Evolutionary conservation across 176 grass and related monocot genomes (phyloP), one percentile per base, ranked within the genome.

Genomic region (Oryza meyeriana): DNA sequence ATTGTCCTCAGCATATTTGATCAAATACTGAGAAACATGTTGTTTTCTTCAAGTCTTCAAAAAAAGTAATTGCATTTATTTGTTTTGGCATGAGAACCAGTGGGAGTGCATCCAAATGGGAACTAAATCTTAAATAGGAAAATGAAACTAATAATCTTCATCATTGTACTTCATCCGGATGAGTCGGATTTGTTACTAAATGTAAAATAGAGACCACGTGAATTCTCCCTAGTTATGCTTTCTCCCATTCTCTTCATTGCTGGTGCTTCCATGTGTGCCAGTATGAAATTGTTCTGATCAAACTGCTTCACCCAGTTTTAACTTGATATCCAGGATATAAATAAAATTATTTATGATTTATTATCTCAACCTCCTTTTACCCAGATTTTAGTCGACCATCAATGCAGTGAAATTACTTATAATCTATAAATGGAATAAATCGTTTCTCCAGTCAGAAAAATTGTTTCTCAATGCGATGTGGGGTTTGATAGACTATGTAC

Each of bases 11-110:
- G 44, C 59, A 84, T 81, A 40, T 74, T 44, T 44, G 35, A 36
- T 72, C 48, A 62, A 32, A 75, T 61, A 55, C n/a, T 80, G 81
- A 81, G n/a, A 74, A 50, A 76, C 69, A 41, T 76, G 35, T 26
- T 66, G 32, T 45, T 35, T 29, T 34, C 18, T 29, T 75, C 27
- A 20, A 64, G 14, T 75, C 32, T 84, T 75, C 20, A 6, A 50
- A 78, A 67, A 67, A 75, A 47, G 18, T 61, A 18, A 79, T 40
- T 80, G 24, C 24, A 39, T 17, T 12, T 71, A 14, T 41, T 25
- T 22, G 35, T 10, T 88, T 59, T 50, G 26, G 35, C 24, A 75
- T 69, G 33, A 18, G 38, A 75, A 50, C 50, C 66, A 52, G 30
- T 74, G 72, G 4, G 50, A 30, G 30, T 17, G 5, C 78, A 61